Percentiles rank a stretch among this genome's conserved stretches.
These are phyloP conservation scores for Pleurotus djamor DNA, from an alignment of 768 basidiomycete genomes.

Conservation along the genomic window DNA sequence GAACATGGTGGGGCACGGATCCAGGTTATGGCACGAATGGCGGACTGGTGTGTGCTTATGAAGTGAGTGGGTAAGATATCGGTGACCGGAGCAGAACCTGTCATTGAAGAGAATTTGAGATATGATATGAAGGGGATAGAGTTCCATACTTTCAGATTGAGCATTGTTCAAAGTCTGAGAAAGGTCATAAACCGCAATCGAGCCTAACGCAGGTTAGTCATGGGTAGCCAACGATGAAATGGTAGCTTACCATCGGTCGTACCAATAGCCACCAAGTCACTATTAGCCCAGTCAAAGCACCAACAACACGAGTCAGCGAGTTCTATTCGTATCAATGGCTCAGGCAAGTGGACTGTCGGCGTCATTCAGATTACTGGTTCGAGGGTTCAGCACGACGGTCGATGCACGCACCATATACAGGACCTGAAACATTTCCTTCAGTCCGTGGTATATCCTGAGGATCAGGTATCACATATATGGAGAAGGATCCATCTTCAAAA, in stretches of 20 bases:
- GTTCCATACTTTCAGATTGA: constrained; percentile 3
- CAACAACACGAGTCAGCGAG: constrained; percentile 75
- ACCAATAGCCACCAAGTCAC: constrained; percentile 78
- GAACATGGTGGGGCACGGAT: constrained; percentile 60
- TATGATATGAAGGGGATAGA: background rate
- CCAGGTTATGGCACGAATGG: constrained; percentile 77
- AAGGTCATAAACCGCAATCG: constrained; percentile 58
- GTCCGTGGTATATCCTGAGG: constrained; percentile 48
- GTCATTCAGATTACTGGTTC: background rate
- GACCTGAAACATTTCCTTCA: constrained; percentile 24
- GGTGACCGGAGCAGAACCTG: constrained; percentile 23
- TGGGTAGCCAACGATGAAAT: too few relatives aligned
- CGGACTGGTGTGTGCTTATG: constrained; percentile 73
- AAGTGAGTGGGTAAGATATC: constrained; percentile 70
- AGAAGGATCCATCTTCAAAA: constrained; percentile 85
- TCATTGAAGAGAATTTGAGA: background rate
- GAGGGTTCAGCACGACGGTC: background rate
- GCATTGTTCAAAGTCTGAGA: constrained; percentile 35
- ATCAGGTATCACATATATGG: constrained; percentile 77
- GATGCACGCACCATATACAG: constrained; percentile 45
- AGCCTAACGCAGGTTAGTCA: too few relatives aligned
- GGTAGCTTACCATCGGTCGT: constrained; percentile 71
- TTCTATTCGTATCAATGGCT: constrained; percentile 72
- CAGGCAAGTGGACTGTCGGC: constrained; percentile 48
- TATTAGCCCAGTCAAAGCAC: constrained; percentile 89